Evolutionary conservation across 139 green algal species (phyloP).

Genomic region (Zygnema cylindricum): DNA sequence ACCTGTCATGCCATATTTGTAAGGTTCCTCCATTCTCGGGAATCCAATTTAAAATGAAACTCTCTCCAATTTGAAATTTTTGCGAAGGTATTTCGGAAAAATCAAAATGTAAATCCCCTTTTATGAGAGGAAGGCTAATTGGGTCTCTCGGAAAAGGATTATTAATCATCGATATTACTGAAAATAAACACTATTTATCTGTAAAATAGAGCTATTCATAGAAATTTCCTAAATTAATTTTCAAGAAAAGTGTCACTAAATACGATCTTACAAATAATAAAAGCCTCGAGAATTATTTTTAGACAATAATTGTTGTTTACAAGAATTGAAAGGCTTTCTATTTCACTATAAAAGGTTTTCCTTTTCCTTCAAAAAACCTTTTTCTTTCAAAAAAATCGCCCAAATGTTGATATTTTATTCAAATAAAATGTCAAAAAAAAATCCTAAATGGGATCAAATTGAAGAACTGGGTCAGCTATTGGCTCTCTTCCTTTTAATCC

Average conservation of each 20-base stretch:
- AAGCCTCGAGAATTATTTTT: neutral
- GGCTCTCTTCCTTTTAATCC: too few species aligned
- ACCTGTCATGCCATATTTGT: constrained; percentile 13
- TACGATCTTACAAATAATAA: neutral
- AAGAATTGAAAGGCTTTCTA: too few species aligned
- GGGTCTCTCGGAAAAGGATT: constrained; percentile 32
- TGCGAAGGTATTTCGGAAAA: neutral
- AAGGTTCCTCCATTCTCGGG: neutral
- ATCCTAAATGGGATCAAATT: too few species aligned
- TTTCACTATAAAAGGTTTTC: too few species aligned
- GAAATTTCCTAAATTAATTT: neutral
- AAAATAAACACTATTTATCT: neutral
- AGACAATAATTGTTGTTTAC: too few species aligned
- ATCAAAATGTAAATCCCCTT: neutral
- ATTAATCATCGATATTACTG: neutral
- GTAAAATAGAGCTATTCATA: too few species aligned
- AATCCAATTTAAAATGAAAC: neutral
- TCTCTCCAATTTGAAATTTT: neutral
- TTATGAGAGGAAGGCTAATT: neutral
- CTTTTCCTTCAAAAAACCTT: too few species aligned
- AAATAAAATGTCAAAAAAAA: too few species aligned
- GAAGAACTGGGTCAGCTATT: too few species aligned
- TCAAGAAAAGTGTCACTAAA: neutral
- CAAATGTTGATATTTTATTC: too few species aligned
- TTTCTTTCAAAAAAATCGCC: too few species aligned